Percentiles rank a stretch among this genome's conserved stretches.
These are phyloP conservation scores for Bjerkandera adusta DNA, from an alignment of 1,284 basidiomycete species.

Conservation along the genomic window DNA sequence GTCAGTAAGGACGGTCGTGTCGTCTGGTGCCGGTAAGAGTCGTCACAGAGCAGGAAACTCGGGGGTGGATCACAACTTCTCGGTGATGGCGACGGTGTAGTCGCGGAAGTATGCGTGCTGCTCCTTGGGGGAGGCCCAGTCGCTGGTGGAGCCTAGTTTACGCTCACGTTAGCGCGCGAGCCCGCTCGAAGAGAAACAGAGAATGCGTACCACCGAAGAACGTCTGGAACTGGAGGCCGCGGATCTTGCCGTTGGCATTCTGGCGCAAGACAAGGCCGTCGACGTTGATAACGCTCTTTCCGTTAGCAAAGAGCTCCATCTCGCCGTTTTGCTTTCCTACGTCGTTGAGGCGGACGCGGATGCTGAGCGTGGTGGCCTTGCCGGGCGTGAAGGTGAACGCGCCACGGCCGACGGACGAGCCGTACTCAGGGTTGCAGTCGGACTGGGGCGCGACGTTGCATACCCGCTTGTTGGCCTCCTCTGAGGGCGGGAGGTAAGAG, in stretches of 20 bases:
- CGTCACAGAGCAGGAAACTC: background rate
- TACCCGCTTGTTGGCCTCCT: constrained; percentile 51
- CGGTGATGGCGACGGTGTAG: constrained; percentile 59
- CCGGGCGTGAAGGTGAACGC: constrained; percentile 62
- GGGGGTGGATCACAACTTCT: constrained; percentile 37
- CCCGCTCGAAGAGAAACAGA: background rate
- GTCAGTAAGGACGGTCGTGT: background rate
- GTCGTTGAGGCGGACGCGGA: constrained; percentile 56
- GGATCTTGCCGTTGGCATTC: constrained; percentile 42
- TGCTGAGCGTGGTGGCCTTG: constrained; percentile 54
- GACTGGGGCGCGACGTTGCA: constrained; percentile 53
- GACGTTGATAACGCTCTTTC: constrained; percentile 54
- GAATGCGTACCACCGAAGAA: constrained; percentile 58
- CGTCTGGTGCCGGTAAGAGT: background rate
- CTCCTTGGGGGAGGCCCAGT: constrained; percentile 53
- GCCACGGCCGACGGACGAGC: constrained; percentile 74
- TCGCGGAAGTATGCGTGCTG: constrained; percentile 64
- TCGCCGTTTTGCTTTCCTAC: constrained; percentile 56
- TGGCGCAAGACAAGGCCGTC: constrained; percentile 48
- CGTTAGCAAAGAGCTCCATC: constrained; percentile 55
- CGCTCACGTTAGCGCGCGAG: background rate
- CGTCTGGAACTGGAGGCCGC: constrained; percentile 65
- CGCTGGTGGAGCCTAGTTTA: constrained; percentile 40
- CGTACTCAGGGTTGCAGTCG: constrained; percentile 60
- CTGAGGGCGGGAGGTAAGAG: constrained; percentile 57